Base-by-base conservation (phyloP, 208 protist species). In the Angomonas deanei region DNA sequence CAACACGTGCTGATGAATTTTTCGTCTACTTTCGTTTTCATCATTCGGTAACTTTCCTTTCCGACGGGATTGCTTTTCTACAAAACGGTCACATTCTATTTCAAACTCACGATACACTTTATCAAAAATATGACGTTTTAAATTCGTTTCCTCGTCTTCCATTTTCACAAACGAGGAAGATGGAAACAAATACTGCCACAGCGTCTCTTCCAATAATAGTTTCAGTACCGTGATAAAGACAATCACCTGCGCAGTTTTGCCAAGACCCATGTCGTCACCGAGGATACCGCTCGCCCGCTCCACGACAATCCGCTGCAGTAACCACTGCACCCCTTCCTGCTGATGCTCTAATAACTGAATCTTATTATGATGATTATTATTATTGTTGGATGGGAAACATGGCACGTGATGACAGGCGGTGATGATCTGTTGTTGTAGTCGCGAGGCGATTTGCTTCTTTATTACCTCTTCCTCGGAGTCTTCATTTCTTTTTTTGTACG, bases 251-350 rank as follows among this genome's bases (percentile, higher is more conserved):
- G 96, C 74, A 0, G 92, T 97, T 62, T 97, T 97, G 47, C 94
- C 92, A 2, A 93, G 70, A 52, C 95, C 77, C 95, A 97, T 97
- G 61, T 98, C 96, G 74, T 98, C 96, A 0, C 94, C 96, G 5
- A 98, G 72, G 49, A 98, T 96, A n/a, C 91, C 87, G 66, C 96
- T 97, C 19, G 95, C 80, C 53, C 74, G 69, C 48, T 96, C 93
- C 56, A 94, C 84, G 27, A 92, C 70, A 62, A 97, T 93, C 13
- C 97, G 66, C 30, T 84, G 75, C 61, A 98, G 82, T 31, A 99
- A 55, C 98, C 98, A 99, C 61, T 97, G 97, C 21, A 99, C 78
- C 15, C 97, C 98, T 34, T 92, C 78, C 24, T 98, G 38, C 74
- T 99, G 98, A 67, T 99, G 99, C 28, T 87, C 74, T 42, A 97